Evolutionary conservation across 2,329 filamentous ascomycete genomes (phyloP).

Genomic region (Elsinoe necatrix): DNA sequence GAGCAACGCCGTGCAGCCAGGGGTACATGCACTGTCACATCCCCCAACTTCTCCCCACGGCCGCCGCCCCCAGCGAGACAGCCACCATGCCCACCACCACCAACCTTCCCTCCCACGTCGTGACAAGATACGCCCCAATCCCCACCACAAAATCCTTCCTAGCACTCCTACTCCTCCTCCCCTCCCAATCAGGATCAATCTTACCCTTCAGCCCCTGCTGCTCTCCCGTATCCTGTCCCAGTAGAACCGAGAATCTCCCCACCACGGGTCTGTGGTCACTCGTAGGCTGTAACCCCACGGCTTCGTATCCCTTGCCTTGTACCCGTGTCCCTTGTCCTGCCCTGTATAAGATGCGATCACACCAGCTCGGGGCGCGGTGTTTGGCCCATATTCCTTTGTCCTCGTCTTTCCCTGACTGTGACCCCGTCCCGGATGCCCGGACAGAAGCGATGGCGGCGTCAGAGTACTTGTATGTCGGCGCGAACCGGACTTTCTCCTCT

Average conservation of each 20-base stretch:
- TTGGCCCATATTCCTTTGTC: conserved; percentile 54
- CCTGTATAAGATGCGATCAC: conserved; percentile 78
- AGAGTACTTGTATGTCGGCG: conserved; percentile 89
- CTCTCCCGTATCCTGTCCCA: conserved; percentile 28
- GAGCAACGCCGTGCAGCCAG: too few species aligned
- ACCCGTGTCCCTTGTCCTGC: conserved; percentile 40
- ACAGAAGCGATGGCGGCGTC: conserved; percentile 30
- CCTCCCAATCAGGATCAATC: conserved; percentile 50
- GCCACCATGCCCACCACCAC: conserved; percentile 28
- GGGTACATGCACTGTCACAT: not conserved
- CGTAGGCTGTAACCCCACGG: conserved; percentile 68
- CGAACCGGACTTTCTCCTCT: conserved; percentile 68
- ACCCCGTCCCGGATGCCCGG: conserved; percentile 19
- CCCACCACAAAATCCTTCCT: conserved; percentile 54
- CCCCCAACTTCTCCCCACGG: conserved; percentile 22
- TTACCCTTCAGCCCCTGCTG: conserved; percentile 31
- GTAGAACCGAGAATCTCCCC: conserved; percentile 58
- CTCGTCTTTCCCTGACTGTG: conserved; percentile 21
- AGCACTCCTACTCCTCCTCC: conserved; percentile 46
- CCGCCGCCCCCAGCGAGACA: conserved; percentile 26
- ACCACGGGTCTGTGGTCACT: conserved; percentile 85
- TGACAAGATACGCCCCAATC: conserved; percentile 45
- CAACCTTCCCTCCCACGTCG: conserved; percentile 40
- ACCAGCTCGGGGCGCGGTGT: conserved; percentile 88
- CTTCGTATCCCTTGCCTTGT: conserved; percentile 56